Base-by-base conservation (phyloP, 2,329 filamentous ascomycete species). In the Claviceps maximensis region DNA sequence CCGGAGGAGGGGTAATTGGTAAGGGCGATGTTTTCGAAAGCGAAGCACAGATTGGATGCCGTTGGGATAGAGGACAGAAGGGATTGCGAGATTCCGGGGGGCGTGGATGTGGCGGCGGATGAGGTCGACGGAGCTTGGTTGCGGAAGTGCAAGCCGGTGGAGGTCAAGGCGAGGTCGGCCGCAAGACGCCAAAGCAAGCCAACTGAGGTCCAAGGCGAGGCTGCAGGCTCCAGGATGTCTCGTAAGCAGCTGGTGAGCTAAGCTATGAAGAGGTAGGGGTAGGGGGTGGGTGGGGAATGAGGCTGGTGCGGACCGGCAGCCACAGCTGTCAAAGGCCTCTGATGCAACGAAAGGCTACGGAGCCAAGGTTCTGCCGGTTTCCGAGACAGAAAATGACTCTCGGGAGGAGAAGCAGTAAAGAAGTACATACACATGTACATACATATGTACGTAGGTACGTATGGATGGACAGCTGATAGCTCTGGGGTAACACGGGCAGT, bases 211-310 rank as follows among this genome's bases (percentile, higher is more conserved):
- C n/a, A 19, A 10, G 3, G 21, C 33, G 29, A 36, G 27, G 41
- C 47, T 40, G 33, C 42, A 62, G 59, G 59, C 59, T 59, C 51
- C 59, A 55, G 53, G 57, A 53, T 50, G 46, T 59, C 60, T 60
- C 60, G 60, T 60, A 60, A 61, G 59, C 59, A 54, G 19, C 17
- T 23, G 21, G 40, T 50, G 25, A 15, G 46, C 29, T 8, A n/a
- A 23, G 46, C 29, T 8, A n/a, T 23, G 15, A 9, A 7, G 13
- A 29, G 12, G 23, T 29, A 29, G n/a, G n/a, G n/a, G n/a, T n/a
- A n/a, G n/a, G n/a, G n/a, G 42, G 12, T 19, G 13, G 15, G 42
- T 29, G 25, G 45, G 31, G 5, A 13, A 33, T 13, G 45, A 21
- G 46, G 46, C 46, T 47, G 46, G 17, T 47, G 45, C 9, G 25